Evolutionary conservation across 768 basidiomycete genomes (phyloP), one percentile per base, ranked within the genome.

Genomic region (Inosperma sp.): DNA sequence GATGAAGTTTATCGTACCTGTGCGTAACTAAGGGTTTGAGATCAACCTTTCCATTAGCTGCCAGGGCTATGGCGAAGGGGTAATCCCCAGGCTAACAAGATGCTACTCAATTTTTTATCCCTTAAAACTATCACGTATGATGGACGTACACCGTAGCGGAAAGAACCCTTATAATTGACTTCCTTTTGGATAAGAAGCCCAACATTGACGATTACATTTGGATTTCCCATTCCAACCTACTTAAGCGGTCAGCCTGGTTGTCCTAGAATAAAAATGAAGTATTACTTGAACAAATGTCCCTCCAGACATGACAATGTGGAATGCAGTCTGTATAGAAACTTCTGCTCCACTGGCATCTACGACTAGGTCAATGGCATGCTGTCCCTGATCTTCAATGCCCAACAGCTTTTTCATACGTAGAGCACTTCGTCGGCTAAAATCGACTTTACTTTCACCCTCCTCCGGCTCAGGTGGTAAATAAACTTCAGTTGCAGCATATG

Each of bases 341-440:
- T 95, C 92, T 3, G 94, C 93, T 23, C 94, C 93, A 50, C 88
- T 92, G 10, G 92, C 92, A 62, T 98, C 94, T 39, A 96, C 72
- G 51, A 95, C 86, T 26, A 96, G 72, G 68, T 96, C 92, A 56
- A 96, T 82, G 3, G 80, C 77, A 7, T 77, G 75, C 17, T 70
- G 65, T 13, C 93, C 94, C 34, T 86, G 73, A 51, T 86, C 86
- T 29, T 81, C 72, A 50, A 95, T 80, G 7, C 76, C 78, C 35
- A 94, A 77, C 25, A 76, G 67, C 44, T 75, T 62, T 56, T 76
- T 81, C 78, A 98, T 80, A 30, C 75, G 70, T 26, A 73, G 71
- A 3, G 88, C 86, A 51, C 84, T 86, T 49, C 88, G 76, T 57
- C 75, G 72, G 56, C 89, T 89, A 67, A 87, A 95, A 23, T 78